A percentile compares a stretch with the other conserved stretches of the same genome.
Conservation (phyloP, 441 rosid genomes). For the Erodium moschatum region DNA sequence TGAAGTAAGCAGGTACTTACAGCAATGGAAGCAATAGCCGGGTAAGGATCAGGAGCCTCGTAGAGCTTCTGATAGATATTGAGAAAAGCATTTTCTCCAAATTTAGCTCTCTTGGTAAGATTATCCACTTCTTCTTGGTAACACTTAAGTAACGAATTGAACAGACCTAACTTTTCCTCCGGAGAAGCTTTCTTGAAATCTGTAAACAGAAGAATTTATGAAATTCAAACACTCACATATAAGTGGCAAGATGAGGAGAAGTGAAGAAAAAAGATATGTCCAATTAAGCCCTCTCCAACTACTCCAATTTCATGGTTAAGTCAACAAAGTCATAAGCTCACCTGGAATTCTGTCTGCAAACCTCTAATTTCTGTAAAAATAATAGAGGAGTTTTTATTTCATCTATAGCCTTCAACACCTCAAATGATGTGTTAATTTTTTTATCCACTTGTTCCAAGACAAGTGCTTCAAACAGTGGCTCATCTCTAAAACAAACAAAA, state of each 20-base stretch:
- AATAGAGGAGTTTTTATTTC: not conserved
- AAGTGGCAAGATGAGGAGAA: not conserved
- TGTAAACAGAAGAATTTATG: conserved; percentile 21
- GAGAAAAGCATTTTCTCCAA: conserved; percentile 95
- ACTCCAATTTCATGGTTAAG: conserved; percentile 2
- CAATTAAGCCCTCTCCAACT: conserved; percentile 4
- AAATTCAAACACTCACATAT: not conserved
- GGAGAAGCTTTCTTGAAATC: conserved; percentile 96
- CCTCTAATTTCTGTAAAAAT: not conserved
- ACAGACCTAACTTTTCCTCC: conserved; percentile 74
- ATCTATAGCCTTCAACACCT: not conserved
- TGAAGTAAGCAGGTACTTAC: conserved; percentile 40
- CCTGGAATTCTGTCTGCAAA: not conserved
- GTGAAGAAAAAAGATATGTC: not conserved
- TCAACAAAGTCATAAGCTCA: not conserved
- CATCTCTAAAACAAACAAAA: not conserved
- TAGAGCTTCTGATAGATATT: conserved; percentile 94
- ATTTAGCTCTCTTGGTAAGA: conserved; percentile 97
- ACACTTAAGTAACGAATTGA: conserved; percentile 84
- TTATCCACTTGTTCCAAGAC: not conserved
- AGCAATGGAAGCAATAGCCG: conserved; percentile 83
- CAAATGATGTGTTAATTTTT: not conserved
- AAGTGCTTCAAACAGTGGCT: conserved; percentile 9
- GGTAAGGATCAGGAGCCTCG: conserved; percentile 99
- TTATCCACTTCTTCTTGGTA: conserved; percentile 99